Conservation (phyloP, 1,284 basidiomycete genomes). For the Trametes polyzona region DNA sequence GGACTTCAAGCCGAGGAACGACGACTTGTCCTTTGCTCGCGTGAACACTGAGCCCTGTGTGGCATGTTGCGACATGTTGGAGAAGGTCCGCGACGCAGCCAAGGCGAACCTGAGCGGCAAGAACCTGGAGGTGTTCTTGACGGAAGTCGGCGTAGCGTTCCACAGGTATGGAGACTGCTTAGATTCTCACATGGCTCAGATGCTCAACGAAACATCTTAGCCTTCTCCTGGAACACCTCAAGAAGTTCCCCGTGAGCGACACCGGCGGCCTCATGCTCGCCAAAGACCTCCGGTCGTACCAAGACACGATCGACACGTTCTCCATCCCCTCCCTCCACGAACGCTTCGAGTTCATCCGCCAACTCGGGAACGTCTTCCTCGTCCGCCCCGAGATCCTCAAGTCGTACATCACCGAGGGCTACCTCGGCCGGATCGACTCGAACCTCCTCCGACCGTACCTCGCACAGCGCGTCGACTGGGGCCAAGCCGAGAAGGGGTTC, state of each 20-base stretch:
- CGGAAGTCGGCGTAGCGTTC: conserved; percentile 93
- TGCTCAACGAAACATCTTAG: conserved; percentile 44
- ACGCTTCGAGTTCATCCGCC: conserved; percentile 97
- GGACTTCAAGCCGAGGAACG: conserved; percentile 97
- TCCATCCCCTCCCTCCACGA: conserved; percentile 85
- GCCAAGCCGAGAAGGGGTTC: conserved; percentile 76
- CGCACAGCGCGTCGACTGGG: conserved; percentile 89
- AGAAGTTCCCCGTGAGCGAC: conserved; percentile 95
- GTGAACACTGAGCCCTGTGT: conserved; percentile 96
- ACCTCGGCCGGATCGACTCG: conserved; percentile 90
- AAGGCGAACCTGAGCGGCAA: conserved; percentile 84
- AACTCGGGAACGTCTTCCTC: conserved; percentile 97
- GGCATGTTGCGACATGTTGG: conserved; percentile 86
- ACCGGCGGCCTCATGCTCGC: conserved; percentile 98
- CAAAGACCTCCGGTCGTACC: conserved; percentile 97
- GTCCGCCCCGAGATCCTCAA: conserved; percentile 92
- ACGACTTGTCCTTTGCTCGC: conserved; percentile 91
- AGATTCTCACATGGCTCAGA: not conserved
- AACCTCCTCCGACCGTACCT: conserved; percentile 90
- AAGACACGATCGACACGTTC: conserved; percentile 87
- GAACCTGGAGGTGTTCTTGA: conserved; percentile 91
- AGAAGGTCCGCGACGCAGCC: conserved; percentile 77
- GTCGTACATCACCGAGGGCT: conserved; percentile 91
- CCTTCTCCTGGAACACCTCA: conserved; percentile 91
- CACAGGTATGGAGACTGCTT: conserved; percentile 64